Evolutionary conservation across 2,329 filamentous ascomycete species (phyloP).

Genomic region (Botrytis galanthina): DNA sequence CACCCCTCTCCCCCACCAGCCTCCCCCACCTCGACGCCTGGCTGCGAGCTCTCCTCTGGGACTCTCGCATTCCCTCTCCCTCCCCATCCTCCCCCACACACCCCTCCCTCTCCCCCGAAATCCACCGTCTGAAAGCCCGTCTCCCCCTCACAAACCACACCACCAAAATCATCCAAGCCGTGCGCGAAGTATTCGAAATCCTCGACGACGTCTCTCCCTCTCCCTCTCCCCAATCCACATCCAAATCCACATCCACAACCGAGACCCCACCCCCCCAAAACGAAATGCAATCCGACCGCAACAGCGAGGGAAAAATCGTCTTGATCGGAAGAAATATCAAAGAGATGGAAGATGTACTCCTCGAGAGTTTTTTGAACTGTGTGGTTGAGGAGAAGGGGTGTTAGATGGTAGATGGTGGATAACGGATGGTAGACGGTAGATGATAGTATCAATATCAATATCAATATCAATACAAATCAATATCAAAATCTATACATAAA

Average conservation of each 20-base stretch:
- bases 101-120: slow-evolving; percentile 53
- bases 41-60: slow-evolving; percentile 25
- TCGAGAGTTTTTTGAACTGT: slow-evolving; percentile 14
- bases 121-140: slow-evolving; percentile 85
- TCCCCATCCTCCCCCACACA: background rate
- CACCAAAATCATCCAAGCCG: slow-evolving; percentile 81
- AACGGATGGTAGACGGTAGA: no score
- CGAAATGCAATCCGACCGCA: background rate
- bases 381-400: background rate
- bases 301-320: slow-evolving; percentile 13
- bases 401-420: no score
- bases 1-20: slow-evolving; percentile 55
- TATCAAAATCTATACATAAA: no score
- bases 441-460: no score
- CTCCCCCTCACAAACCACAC: slow-evolving; percentile 59
- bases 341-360: background rate
- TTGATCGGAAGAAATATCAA: slow-evolving; percentile 12
- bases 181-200: slow-evolving; percentile 91
- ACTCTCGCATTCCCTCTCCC: slow-evolving; percentile 18
- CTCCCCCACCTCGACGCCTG: slow-evolving; percentile 45
- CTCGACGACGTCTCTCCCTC: slow-evolving; percentile 51
- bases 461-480: background rate
- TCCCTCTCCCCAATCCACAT: no score
- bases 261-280: no score
- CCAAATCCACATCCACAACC: no score